phyloP scores from a whole-genome alignment of 2,329 filamentous ascomycete species.

The Fusarium keratoplasticum region DNA sequence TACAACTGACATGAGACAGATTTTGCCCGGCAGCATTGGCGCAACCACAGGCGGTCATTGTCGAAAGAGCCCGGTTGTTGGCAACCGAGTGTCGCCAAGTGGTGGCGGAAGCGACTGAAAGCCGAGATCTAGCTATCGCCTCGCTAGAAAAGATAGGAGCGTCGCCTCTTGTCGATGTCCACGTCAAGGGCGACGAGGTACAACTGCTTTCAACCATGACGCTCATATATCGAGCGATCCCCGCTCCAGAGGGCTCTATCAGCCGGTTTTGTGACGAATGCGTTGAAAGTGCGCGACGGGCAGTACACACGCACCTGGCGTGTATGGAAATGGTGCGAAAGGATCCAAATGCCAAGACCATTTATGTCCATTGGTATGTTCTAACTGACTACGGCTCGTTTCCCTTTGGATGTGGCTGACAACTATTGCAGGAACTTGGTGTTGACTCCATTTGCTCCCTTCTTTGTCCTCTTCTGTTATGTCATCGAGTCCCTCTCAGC shows the following conservation, averaged over 20 bases:
- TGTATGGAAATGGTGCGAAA: constrained; percentile 58
- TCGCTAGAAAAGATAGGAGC: constrained; percentile 53
- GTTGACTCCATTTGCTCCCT: constrained; percentile 68
- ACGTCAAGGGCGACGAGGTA: constrained; percentile 61
- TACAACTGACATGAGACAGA: constrained; percentile 39
- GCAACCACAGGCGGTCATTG: constrained; percentile 53
- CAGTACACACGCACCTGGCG: constrained; percentile 58
- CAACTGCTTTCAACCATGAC: constrained; percentile 61
- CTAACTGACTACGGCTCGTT: neutral
- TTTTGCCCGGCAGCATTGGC: constrained; percentile 64
- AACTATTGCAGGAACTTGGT: constrained; percentile 60
- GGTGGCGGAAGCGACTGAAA: constrained; percentile 51
- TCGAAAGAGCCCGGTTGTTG: constrained; percentile 53
- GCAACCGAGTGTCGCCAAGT: constrained; percentile 53
- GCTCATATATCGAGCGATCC: constrained; percentile 65
- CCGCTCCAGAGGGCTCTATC: constrained; percentile 55
- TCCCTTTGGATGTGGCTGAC: constrained; percentile 13
- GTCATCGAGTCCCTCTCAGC: constrained; percentile 65
- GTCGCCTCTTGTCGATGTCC: constrained; percentile 56
- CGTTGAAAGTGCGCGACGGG: constrained; percentile 61
- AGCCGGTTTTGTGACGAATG: constrained; percentile 62
- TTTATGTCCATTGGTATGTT: constrained; percentile 65
- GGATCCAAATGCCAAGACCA: constrained; percentile 55
- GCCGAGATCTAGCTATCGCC: constrained; percentile 50
- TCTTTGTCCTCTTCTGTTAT: constrained; percentile 70